Evolutionary conservation across 140 eudicot species (phyloP), one percentile per base, ranked within the genome.

Genomic region (Oenanthe javanica): DNA sequence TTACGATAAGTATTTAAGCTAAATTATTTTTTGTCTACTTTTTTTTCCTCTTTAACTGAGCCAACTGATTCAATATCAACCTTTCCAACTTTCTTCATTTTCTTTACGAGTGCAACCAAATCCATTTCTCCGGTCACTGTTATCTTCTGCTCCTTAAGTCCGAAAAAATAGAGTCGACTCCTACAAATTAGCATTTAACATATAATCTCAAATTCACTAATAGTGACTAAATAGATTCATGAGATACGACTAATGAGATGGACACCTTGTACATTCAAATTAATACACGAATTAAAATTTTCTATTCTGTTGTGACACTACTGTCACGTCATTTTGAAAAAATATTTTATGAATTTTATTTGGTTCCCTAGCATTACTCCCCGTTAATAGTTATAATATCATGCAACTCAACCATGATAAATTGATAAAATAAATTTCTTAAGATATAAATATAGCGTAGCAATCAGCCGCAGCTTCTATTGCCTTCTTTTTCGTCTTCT

Each of bases 21-120:
- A 51, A 51, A 5, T 51, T 51, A 51, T 16, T 91, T 81, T 55
- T 90, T 89, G 81, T 93, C 96, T 73, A 91, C 97, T 82, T 87
- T 89, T 50, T 90, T 89, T 81, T 93, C 96, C 73, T 93, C 97
- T 82, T 87, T 89, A 16, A 88, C 97, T 6, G 92, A 93, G 15
- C 97, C 97, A 45, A 91, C 97, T 36, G 97, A 91, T 38, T 87
- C 63, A 13, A 91, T 84, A 16, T 91, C 97, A 78, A 87, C 89
- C 79, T 87, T 87, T 2, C 93, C 90, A 4, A 89, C 86, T 64
- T 89, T 91, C 81, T 81, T 89, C 80, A 91, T 78, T 86, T 87
- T 91, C 83, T 86, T 89, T 19, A 72, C 91, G 50, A 91, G 85
- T 50, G 86, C 89, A 74, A 91, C 87, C 64, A 91, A 71, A 75